Base-by-base conservation (phyloP, 2,329 filamentous ascomycete species). In the Fusarium virguliforme region DNA sequence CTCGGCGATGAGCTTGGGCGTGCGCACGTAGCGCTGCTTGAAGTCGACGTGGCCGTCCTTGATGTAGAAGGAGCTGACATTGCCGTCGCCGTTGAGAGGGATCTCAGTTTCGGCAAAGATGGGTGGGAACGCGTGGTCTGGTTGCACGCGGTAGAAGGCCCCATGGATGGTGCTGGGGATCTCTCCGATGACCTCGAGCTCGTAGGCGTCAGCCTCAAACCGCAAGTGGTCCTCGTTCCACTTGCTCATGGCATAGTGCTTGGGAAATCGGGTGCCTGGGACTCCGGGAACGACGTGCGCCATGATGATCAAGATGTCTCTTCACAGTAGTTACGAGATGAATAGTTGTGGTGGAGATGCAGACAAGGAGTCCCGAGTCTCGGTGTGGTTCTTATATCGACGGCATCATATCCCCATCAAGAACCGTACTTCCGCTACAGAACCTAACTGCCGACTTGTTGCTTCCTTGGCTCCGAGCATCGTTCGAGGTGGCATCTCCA, bases 221-320 rank as follows among this genome's bases (percentile, higher is more conserved):
- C 60, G 60, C 53, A 62, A 32, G 50, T 62, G 60, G 26, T 62
- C 60, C 41, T 62, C 60, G 6, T 62, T 62, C 60, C 60, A 62
- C n/a, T 62, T 62, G 51, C 60, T 62, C 60, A 62, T 62, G 30
- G 60, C 60, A 40, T 62, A 62, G 34, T 62, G 60, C 40, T 62
- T 62, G 34, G 53, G 53, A 9, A 62, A 62, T 24, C 60, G 60
- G 4, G 60, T 62, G 51, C 60, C 41, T 15, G 60, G 60, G 2
- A 62, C 60, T 43, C 60, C 60, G 26, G 60, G 60, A 43, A 62
- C 53, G 28, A 62, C 32, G 18, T 24, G 53, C 24, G 54, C 54
- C 54, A 57, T 57, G 54, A 28, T 57, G 38, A 18, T 41, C 18
- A 57, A 57, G 54, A 15, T 43, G 54, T 34, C 1, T 30, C 30